Base-by-base conservation (phyloP, 2,329 filamentous ascomycete genomes). In the Setomelanomma holmii region DNA sequence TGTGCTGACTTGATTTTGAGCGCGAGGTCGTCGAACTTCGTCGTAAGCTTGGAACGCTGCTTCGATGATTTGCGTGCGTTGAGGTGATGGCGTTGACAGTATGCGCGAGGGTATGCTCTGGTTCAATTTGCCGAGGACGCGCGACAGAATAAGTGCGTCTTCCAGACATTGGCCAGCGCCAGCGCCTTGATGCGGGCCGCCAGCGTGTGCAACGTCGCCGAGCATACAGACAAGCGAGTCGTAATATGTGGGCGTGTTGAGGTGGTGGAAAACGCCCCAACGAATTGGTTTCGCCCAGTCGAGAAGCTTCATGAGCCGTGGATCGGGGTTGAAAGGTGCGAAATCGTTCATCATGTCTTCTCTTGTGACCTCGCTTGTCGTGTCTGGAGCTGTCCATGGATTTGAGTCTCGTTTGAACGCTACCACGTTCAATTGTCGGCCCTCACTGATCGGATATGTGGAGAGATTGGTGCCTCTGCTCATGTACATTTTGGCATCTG, bases 401-500 rank as follows among this genome's bases (percentile, higher is more conserved):
- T 42, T 20, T n/a, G 49, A 21, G 35, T 63, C 58, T 22, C 53
- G 48, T 49, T 61, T 60, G 41, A 67, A 68, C 4, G 58, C 60
- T 11, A 68, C 59, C 16, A 68, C 48, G 20, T 63, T 65, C n/a
- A 59, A 49, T 44, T 55, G 49, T 21, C 40, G 52, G 5, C 67
- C 66, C 20, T 58, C 49, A 4, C 58, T 55, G 24, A 70, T 70
- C 1, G 64, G 67, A 40, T 68, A 69, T 8, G 65, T 64, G 5
- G 54, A 63, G 14, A 58, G 17, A 42, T 56, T 61, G 22, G 39
- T 52, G 21, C 44, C 56, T 23, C 56, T 52, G 24, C 64, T 61
- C 42, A 70, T 58, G 43, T 60, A 73, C 52, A 69, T 65, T 34
- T 70, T 70, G 2, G 68, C 67, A 46, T 68, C 66, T 3, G 62